These are phyloP conservation scores for Melocanna baccifera DNA, from an alignment of 176 grass and related monocot species.

Conservation along the genomic window DNA sequence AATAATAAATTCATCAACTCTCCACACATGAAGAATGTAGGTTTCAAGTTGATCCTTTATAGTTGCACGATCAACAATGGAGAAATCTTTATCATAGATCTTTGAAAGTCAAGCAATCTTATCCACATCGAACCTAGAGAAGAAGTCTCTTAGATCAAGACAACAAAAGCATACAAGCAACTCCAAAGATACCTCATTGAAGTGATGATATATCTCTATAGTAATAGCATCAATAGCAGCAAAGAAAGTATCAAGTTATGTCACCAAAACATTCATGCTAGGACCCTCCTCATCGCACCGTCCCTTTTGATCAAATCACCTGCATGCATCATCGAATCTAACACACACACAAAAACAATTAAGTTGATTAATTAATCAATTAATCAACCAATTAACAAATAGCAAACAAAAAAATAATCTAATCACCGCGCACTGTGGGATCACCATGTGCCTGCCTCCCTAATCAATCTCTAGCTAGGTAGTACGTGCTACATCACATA, in stretches of 20 bases:
- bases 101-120: no score
- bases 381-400: background rate
- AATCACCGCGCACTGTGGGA: background rate
- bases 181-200: no score
- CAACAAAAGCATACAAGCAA: no score
- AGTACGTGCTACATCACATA: background rate
- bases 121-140: no score
- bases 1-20: no score
- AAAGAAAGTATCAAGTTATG: constrained; percentile 9
- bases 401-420: background rate
- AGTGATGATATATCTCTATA: no score
- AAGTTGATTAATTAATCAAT: background rate
- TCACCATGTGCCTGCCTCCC: background rate
- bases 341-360: background rate
- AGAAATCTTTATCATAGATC: no score
- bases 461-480: background rate
- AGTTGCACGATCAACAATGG: no score
- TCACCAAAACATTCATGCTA: constrained; percentile 32
- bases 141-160: no score
- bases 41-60: no score
- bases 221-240: no score
- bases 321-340: background rate
- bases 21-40: no score
- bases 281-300: background rate
- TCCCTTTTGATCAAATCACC: background rate